Base-by-base conservation (phyloP, 2,329 filamentous ascomycete genomes). In the Neoarthrinium moseri region DNA sequence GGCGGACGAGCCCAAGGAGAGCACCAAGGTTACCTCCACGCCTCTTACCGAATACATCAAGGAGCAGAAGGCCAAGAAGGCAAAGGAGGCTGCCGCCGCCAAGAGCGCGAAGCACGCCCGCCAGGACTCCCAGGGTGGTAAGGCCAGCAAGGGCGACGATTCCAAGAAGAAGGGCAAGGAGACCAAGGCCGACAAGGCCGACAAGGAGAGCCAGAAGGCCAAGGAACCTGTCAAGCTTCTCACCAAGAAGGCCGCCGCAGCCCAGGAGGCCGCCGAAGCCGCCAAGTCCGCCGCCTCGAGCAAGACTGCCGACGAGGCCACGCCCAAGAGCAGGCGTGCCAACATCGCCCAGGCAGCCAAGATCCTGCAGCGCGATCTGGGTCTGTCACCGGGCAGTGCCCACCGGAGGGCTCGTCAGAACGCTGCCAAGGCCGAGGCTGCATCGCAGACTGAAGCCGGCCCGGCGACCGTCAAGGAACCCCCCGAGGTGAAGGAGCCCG, bases 41-140 rank as follows among this genome's bases (percentile, higher is more conserved):
- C 94, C 94, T 0, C 70, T 99, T 43, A 88, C 97, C 44, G 90
- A 96, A 61, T 95, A 85, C 54, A 76, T 96, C 27, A 87, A 87
- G 54, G 91, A 96, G 65, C 96, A 95, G 70, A 96, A 95, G 70
- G 89, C 68, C 4, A 73, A 73, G 22, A 70, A 71, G 26, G 75
- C 79, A 32, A 80, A 49, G 32, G 47, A 49, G 39, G 38, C 47
- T 18, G 47, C 47, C 30, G 34, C 43, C 23, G 43, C 38, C 17
- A 49, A 80, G 57, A 70, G 69, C 35, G 70, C 73, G 22, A 86
- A 86, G 58, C 75, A 83, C 47, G 67, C 67, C 33, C 71, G 75
- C 18, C 76, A 77, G 49, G 81, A 86, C 30, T 71, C 73, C 1
- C 69, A 74, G 42, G 61, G 60, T n/a, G 59, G 56, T n/a, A 80